Base-by-base conservation (phyloP, 192 early-diverging fungal species). In the Spizellomyces sp. region DNA sequence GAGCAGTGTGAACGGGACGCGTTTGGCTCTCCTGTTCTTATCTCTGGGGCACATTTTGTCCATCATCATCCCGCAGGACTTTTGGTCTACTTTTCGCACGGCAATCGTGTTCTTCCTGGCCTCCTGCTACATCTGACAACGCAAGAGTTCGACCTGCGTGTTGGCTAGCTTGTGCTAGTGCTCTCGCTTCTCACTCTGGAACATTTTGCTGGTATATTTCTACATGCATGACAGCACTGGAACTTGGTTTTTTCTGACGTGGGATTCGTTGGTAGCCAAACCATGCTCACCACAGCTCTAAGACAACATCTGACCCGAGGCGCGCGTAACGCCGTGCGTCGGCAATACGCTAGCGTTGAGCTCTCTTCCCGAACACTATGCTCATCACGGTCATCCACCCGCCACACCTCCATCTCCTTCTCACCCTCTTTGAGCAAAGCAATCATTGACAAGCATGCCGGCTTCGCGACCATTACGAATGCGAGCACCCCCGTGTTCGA, bases 401-500 rank as follows among this genome's bases (percentile, higher is more conserved):
- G n/a, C 54, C n/a, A 56, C 54, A 7, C n/a, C 54, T 19, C n/a
- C 4, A 56, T 19, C 17, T 19, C 14, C 3, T n/a, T 14, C 52
- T n/a, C 14, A 14, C 14, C 17, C 7, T n/a, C n/a, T 0, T 19
- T 19, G n/a, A 7, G 4, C 54, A 7, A 7, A 6, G 22, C n/a
- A n/a, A 56, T 5, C 7, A 7, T 15, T 6, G 14, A 0, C 59
- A 61, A 41, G 15, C 15, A 41, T 15, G 42, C 22, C 15, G 14
- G 21, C 22, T 65, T 47, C 48, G 63, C 43, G 45, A 65, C 70
- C 0, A 41, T 42, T 6, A 57, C 62, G 47, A 64, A 48, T 52
- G 62, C 62, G 14, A 36, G 36, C 45, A 47, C 19, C 10, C 62
- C 21, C 48, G 68, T 75, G 41, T 84, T 86, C 48, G 79, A 68